Evolutionary conservation across 176 grass and related monocot genomes (phyloP), one percentile per base, ranked within the genome.

Genomic region (Carex myosuroides): DNA sequence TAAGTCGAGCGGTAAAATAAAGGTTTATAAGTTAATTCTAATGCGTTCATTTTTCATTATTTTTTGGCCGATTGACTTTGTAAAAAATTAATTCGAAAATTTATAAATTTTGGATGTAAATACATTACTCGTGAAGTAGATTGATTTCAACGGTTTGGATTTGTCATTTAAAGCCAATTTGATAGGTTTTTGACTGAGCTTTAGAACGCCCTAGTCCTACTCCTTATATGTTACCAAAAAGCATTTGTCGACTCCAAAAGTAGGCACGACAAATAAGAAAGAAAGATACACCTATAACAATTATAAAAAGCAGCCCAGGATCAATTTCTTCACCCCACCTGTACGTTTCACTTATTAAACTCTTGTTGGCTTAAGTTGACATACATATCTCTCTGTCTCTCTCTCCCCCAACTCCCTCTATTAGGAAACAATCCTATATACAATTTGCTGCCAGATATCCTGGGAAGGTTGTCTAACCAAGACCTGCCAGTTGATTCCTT

Each of bases 381-480:
- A 72, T 70, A 41, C 66, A 80, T 61, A 33, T 80, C 77, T 80
- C 57, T 39, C 4, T 39, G 3, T 35, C 37, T 39, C 37, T 39
- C 37, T 39, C 37, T 39, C 37, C 46, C 46, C n/a, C 1, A 16
- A 2, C 13, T 21, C 42, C 30, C 8, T 65, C 20, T 72, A 87
- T 84, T 82, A 98, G 95, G 95, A 89, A 98, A 80, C 91, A 98
- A 98, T 87, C 95, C 95, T 83, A 98, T 98, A 85, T 98, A 98
- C 84, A 98, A 98, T 81, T 87, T 98, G 82, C 91, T 98, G 91
- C 95, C 95, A 20, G 95, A 98, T 89, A 93, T 98, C 83, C 86
- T 98, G 53, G 91, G 95, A 35, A 91, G 91, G 87, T 70, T 98
- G 21, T 94, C 92, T 85, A 98, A 91, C 88, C 95, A 95, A 87